Percentiles rank a stretch among this genome's conserved stretches.
Evolutionary conservation across 2,329 filamentous ascomycete species (phyloP).

Genomic region (Xylariaceae sp.): DNA sequence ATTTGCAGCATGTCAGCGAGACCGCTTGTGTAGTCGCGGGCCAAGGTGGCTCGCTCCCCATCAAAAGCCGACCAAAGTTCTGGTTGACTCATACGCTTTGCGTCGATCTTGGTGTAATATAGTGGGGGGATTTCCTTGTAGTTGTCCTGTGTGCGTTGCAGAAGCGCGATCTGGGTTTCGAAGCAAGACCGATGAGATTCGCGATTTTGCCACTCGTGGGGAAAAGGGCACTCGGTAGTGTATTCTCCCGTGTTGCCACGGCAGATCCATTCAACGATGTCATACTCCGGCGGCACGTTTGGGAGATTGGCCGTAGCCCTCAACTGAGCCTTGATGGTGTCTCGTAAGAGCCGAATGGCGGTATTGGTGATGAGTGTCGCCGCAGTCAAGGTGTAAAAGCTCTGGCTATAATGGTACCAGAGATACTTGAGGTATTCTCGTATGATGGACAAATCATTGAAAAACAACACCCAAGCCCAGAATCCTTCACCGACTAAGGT

Average conservation of each 20-base stretch:
- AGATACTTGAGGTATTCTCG: neutral
- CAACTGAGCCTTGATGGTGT: neutral
- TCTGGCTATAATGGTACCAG: neutral
- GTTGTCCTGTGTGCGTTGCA: neutral
- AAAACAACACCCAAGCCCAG: slow-evolving; percentile 13
- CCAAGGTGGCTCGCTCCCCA: too few species aligned
- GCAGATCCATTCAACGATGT: slow-evolving; percentile 6
- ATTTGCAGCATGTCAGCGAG: neutral
- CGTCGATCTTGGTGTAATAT: too few species aligned
- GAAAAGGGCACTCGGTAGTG: neutral
- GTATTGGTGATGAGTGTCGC: slow-evolving; percentile 5
- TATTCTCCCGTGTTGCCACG: neutral
- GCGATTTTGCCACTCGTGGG: neutral
- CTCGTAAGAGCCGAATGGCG: slow-evolving; percentile 10
- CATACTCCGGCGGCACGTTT: neutral
- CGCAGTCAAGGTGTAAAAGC: neutral
- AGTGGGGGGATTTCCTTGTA: neutral
- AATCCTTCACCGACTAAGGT: slow-evolving; percentile 6
- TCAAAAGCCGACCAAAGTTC: too few species aligned
- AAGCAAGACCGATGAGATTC: slow-evolving; percentile 7
- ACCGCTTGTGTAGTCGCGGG: too few species aligned
- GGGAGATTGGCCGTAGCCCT: neutral
- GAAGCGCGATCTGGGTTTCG: neutral
- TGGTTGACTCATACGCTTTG: too few species aligned
- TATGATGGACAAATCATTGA: slow-evolving; percentile 8